Evolutionary conservation across 2,329 filamentous ascomycete species (phyloP).

Genomic region (Dactylella cylindrospora): DNA sequence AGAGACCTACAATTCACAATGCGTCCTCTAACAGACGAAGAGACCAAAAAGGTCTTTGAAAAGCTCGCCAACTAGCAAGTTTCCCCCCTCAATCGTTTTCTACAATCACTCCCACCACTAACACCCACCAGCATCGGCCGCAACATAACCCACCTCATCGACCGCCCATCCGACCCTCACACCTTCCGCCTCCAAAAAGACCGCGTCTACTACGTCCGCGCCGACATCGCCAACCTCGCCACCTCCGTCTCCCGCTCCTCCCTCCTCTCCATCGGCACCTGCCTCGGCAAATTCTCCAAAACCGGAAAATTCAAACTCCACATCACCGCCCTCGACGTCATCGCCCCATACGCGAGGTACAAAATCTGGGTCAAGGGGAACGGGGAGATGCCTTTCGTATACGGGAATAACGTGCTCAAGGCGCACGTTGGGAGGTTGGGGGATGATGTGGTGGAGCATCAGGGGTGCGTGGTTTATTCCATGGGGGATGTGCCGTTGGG

Average conservation of each 20-base stretch:
- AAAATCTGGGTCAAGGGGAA: constrained; percentile 98
- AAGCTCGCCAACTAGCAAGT: constrained; percentile 95
- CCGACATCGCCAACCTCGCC: constrained; percentile 86
- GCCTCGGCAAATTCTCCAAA: constrained; percentile 94
- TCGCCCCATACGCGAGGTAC: constrained; percentile 87
- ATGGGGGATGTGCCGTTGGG: constrained; percentile 90
- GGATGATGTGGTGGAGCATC: constrained; percentile 90
- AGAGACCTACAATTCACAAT: constrained; percentile 57
- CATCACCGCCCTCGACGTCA: constrained; percentile 85
- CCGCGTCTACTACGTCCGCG: constrained; percentile 87
- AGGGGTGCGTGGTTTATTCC: constrained; percentile 82
- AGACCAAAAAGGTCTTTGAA: constrained; percentile 72
- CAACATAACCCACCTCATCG: constrained; percentile 67
- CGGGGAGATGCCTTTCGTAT: constrained; percentile 95
- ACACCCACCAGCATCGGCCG: constrained; percentile 52
- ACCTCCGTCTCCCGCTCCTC: constrained; percentile 79
- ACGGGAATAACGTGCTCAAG: constrained; percentile 86
- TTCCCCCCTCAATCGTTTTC: constrained; percentile 78
- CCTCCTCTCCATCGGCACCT: constrained; percentile 84
- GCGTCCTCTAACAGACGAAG: constrained; percentile 73
- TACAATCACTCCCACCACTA: constrained; percentile 48
- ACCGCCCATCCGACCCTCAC: constrained; percentile 72
- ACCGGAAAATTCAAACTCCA: constrained; percentile 93
- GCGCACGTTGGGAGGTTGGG: constrained; percentile 80
- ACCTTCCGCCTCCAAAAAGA: constrained; percentile 82